Percentiles rank a stretch among this genome's conserved stretches.
Evolutionary conservation across 2,329 filamentous ascomycete genomes (phyloP).

Genomic region (Chaetomiaceae sp.): DNA sequence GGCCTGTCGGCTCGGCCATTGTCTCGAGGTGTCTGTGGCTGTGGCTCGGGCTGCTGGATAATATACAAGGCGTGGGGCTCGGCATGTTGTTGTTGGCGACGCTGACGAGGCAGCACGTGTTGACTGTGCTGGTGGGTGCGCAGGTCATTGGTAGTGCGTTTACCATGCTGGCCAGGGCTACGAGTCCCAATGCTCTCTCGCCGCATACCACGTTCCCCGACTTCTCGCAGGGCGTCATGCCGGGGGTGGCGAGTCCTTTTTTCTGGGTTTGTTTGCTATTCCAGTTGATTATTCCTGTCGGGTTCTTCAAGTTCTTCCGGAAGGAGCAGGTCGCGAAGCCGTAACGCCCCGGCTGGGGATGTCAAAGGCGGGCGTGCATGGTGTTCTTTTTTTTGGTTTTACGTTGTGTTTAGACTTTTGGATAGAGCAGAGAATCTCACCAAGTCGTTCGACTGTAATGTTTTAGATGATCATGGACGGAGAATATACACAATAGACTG

Average conservation of each 20-base stretch:
- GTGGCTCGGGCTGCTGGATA: conserved; percentile 63
- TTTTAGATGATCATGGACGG: not conserved
- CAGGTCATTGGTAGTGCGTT: conserved; percentile 59
- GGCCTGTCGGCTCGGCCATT: conserved; percentile 49
- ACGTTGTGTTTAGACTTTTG: not conserved
- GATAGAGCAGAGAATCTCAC: not conserved
- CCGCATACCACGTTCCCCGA: conserved; percentile 61
- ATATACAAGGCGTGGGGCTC: conserved; percentile 61
- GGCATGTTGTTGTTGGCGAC: conserved; percentile 66
- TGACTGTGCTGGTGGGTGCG: conserved; percentile 56
- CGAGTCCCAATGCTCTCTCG: conserved; percentile 56
- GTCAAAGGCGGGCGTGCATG: not conserved
- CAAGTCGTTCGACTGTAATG: not conserved
- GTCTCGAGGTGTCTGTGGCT: conserved; percentile 58
- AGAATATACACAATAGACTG: not conserved
- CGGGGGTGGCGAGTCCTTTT: conserved; percentile 46
- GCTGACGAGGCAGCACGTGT: conserved; percentile 60
- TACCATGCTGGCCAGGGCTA: conserved; percentile 58
- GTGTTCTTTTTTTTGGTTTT: not conserved
- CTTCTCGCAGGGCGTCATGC: conserved; percentile 45
- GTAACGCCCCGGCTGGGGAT: conserved; percentile 24
- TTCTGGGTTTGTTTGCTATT: conserved; percentile 58
- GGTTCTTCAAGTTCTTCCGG: conserved; percentile 53
- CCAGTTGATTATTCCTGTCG: conserved; percentile 55
- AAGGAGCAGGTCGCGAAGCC: conserved; percentile 57